A percentile compares a stretch with the other conserved stretches of the same genome.
Evolutionary conservation across 2,329 filamentous ascomycete genomes (phyloP).

Genomic region (Penicillium glabrum): DNA sequence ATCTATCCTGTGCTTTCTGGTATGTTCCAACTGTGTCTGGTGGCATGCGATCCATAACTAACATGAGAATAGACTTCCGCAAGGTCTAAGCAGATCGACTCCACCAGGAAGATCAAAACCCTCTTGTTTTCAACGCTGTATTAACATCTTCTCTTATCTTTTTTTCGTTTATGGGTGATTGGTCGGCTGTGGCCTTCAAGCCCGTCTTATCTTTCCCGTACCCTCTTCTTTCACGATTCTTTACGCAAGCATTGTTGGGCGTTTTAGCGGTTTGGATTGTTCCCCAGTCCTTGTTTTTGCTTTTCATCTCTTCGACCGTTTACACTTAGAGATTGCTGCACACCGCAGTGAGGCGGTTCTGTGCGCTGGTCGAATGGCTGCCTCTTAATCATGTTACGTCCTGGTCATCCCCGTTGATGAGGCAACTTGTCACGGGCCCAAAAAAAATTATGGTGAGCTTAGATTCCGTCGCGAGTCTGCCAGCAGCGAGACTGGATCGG

Average conservation of each 20-base stretch:
- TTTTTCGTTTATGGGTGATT: conserved; percentile 5
- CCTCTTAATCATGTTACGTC: conserved; percentile 35
- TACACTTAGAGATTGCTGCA: conserved; percentile 41
- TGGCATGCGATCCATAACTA: conserved; percentile 17
- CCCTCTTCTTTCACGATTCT: conserved; percentile 32
- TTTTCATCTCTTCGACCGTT: conserved; percentile 22
- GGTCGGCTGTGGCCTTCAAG: conserved; percentile 7
- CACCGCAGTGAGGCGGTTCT: conserved; percentile 42
- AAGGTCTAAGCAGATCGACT: conserved; percentile 51
- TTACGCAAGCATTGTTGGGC: conserved; percentile 46
- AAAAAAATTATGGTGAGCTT: conserved; percentile 19
- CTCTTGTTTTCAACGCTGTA: conserved; percentile 14
- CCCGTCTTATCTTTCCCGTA: background rate
- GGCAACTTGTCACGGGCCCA: conserved; percentile 19
- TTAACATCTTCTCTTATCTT: conserved; percentile 15
- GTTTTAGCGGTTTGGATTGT: conserved; percentile 44
- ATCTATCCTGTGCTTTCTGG: conserved; percentile 94
- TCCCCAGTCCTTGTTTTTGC: conserved; percentile 18
- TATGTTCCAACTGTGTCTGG: conserved; percentile 43
- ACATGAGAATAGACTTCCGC: conserved; percentile 54
- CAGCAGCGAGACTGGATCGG: conserved; percentile 12
- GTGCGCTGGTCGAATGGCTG: conserved; percentile 45
- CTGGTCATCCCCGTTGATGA: conserved; percentile 21
- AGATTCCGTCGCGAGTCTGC: conserved; percentile 15
- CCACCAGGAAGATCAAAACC: conserved; percentile 20